Evolutionary conservation across 805 yeast genomes (phyloP).

Genomic region (Wickerhamiella alocasiicola): DNA sequence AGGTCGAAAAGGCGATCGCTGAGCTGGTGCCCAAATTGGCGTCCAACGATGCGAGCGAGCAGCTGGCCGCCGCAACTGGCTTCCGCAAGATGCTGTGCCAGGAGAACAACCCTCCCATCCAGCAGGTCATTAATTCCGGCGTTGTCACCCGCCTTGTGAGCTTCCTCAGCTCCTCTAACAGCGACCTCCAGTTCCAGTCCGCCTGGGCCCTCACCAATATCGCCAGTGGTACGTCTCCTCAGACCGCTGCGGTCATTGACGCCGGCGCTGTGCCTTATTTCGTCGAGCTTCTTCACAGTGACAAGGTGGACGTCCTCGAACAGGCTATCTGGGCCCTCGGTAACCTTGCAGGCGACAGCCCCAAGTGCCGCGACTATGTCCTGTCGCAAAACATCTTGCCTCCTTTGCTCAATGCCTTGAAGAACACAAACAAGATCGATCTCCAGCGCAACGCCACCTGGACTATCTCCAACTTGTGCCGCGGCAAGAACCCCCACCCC

Average conservation of each 20-base stretch:
- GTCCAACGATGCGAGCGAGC: slow-evolving; percentile 63
- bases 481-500: slow-evolving; percentile 95
- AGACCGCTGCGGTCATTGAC: slow-evolving; percentile 81
- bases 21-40: slow-evolving; percentile 70
- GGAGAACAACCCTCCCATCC: slow-evolving; percentile 94
- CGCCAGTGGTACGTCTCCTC: slow-evolving; percentile 85
- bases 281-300: slow-evolving; percentile 67
- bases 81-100: slow-evolving; percentile 88
- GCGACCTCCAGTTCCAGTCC: slow-evolving; percentile 87
- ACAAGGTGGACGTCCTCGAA: slow-evolving; percentile 84
- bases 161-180: slow-evolving; percentile 61
- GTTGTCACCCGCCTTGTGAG: slow-evolving; percentile 85
- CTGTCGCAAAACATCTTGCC: slow-evolving; percentile 75
- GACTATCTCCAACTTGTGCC: slow-evolving; percentile 92
- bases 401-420: slow-evolving; percentile 70
- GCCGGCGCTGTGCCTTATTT: slow-evolving; percentile 89
- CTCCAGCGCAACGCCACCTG: slow-evolving; percentile 93
- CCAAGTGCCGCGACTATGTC: slow-evolving; percentile 81
- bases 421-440: slow-evolving; percentile 65
- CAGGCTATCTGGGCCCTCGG: slow-evolving; percentile 99
- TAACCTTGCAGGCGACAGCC: slow-evolving; percentile 96
- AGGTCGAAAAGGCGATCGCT: slow-evolving; percentile 50
- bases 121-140: slow-evolving; percentile 81
- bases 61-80: slow-evolving; percentile 78
- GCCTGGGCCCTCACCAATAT: slow-evolving; percentile 99